Base-by-base conservation (phyloP, 1,284 basidiomycete genomes). In the Testicularia cyperi region DNA sequence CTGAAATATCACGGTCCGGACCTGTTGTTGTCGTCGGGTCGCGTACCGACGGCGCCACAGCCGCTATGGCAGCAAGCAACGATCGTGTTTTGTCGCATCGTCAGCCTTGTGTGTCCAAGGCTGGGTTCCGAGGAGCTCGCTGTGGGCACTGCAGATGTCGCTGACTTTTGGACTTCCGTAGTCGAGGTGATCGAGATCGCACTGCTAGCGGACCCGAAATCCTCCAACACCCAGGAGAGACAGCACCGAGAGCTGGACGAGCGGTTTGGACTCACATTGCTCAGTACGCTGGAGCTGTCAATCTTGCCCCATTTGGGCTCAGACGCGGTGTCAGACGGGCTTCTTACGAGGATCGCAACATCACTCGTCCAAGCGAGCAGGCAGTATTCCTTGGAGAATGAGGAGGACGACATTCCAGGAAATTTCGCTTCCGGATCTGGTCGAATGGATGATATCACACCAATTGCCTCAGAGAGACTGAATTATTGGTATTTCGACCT, bases 401-500 rank as follows among this genome's bases (percentile, higher is more conserved):
- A 37, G n/a, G n/a, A n/a, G n/a, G n/a, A n/a, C n/a, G n/a, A n/a
- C n/a, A n/a, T n/a, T n/a, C n/a, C n/a, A n/a, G n/a, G n/a, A n/a
- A n/a, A n/a, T n/a, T n/a, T n/a, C n/a, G n/a, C n/a, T n/a, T n/a
- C n/a, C n/a, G n/a, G n/a, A n/a, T n/a, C n/a, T 23, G 54, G 7
- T 63, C 79, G 31, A 20, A 45, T 45, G 2, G 53, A 56, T 15
- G 53, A 55, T 12, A 48, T 61, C 2, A 14, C 32, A 1, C 41
- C 78, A 78, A 20, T 82, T 82, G 84, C 86, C 1, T 81, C 88
- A 35, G 92, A 97, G 77, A 80, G 87, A 8, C 90, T 92, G 70
- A 86, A 88, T 7, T 95, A 91, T 78, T 96, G 92, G 91, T 91
- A 88, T 65, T 87, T 96, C 54, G 90, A 95, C 68, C 78, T 94